Conservation (phyloP, 345 rosid genomes). For the Geranium brycei region DNA sequence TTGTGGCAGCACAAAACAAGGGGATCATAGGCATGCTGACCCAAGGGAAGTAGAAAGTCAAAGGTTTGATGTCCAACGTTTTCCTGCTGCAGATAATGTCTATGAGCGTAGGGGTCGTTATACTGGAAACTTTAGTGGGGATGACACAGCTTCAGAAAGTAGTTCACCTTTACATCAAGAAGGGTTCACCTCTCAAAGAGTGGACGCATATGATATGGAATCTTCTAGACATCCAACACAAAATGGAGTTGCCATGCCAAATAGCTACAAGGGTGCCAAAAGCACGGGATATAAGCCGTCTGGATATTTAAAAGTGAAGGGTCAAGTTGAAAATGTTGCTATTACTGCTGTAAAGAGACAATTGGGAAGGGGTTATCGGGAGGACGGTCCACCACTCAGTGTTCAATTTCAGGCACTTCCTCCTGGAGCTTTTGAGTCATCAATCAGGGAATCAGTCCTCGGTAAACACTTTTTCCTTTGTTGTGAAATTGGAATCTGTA, state of each 20-base stretch:
- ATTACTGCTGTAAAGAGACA: constrained; percentile 73
- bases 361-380: constrained; percentile 60
- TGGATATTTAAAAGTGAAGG: constrained; percentile 78
- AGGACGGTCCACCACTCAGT: constrained; percentile 74
- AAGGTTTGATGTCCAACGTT: constrained; percentile 35
- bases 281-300: constrained; percentile 48
- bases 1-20: constrained; percentile 86
- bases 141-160: constrained; percentile 66
- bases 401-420: constrained; percentile 71
- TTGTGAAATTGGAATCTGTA: not conserved
- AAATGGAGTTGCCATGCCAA: constrained; percentile 19
- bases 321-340: constrained; percentile 56
- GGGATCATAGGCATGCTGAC: constrained; percentile 40
- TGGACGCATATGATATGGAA: constrained; percentile 26
- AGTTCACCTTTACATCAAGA: constrained; percentile 51
- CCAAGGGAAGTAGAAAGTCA: constrained; percentile 79
- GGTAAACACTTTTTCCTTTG: constrained; percentile 31
- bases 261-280: constrained; percentile 22
- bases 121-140: constrained; percentile 32
- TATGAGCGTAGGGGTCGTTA: constrained; percentile 24
- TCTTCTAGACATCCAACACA: constrained; percentile 20
- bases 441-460: constrained; percentile 27
- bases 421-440: constrained; percentile 74
- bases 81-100: constrained; percentile 25
- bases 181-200: constrained; percentile 27